A percentile compares a stretch with the other conserved stretches of the same genome.
phyloP scores from a whole-genome alignment of 208 protist species.

The Wallacemonas collosoma region DNA sequence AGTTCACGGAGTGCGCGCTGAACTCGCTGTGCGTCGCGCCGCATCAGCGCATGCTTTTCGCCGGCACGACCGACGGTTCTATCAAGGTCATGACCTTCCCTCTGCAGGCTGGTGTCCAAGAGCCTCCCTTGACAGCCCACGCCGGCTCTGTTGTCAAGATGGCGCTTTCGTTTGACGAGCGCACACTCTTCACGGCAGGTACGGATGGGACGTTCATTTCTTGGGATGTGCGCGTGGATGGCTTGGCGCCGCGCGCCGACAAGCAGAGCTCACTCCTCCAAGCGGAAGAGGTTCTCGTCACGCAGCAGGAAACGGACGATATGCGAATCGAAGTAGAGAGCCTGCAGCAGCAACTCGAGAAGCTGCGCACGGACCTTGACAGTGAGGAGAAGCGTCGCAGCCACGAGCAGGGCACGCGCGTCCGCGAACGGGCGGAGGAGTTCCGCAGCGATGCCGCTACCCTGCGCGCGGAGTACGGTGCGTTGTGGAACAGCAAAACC shows the following conservation, averaged over 20 bases:
- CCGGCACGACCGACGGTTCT: constrained; percentile 87
- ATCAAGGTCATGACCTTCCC: constrained; percentile 93
- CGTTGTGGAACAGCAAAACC: constrained; percentile 79
- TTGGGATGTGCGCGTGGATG: constrained; percentile 88
- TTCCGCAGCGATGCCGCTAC: constrained; percentile 79
- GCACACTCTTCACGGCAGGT: constrained; percentile 86
- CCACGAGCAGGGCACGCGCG: constrained; percentile 90
- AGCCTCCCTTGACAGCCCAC: constrained; percentile 74
- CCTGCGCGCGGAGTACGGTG: constrained; percentile 76
- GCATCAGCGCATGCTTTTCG: constrained; percentile 91
- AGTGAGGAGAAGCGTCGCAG: constrained; percentile 93
- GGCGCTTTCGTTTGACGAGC: constrained; percentile 91
- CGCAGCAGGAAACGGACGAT: constrained; percentile 94
- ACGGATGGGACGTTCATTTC: constrained; percentile 92
- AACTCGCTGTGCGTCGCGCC: constrained; percentile 76
- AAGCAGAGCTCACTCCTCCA: constrained; percentile 10
- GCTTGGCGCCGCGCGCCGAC: constrained; percentile 29
- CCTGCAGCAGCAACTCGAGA: constrained; percentile 87
- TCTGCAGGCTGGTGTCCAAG: constrained; percentile 70
- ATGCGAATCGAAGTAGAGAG: constrained; percentile 77
- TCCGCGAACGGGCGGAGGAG: constrained; percentile 91
- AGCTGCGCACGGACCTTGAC: constrained; percentile 93
- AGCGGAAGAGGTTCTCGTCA: constrained; percentile 94
- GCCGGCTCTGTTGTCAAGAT: constrained; percentile 76
- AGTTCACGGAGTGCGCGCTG: constrained; percentile 72